Percentiles rank a stretch among this genome's conserved stretches.
phyloP scores from a whole-genome alignment of 306 rosid genomes.

The Cicer arietinum region DNA sequence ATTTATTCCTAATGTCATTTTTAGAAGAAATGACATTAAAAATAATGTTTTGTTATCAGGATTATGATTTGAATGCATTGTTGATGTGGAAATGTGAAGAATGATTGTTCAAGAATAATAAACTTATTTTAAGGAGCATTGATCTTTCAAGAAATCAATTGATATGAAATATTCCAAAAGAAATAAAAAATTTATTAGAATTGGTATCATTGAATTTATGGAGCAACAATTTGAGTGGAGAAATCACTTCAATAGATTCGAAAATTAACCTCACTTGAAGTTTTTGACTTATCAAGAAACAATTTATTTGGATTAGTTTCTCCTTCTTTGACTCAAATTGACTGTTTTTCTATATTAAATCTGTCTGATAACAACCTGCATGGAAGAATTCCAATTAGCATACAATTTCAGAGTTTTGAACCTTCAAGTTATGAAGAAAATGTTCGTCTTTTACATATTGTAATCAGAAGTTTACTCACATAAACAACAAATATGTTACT shows the following conservation, averaged over 20 bases:
- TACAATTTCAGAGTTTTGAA: background rate
- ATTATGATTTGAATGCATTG: background rate
- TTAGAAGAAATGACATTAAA: too few relatives aligned
- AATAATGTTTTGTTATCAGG: too few relatives aligned
- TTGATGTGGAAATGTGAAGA: constrained; percentile 31
- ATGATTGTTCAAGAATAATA: background rate
- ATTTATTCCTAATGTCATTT: too few relatives aligned
- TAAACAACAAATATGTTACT: too few relatives aligned
- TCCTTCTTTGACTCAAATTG: constrained; percentile 3
- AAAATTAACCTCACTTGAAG: constrained; percentile 8
- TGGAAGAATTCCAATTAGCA: constrained; percentile 21
- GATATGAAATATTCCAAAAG: background rate
- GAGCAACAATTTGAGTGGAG: constrained; percentile 5
- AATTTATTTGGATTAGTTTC: constrained; percentile 9
- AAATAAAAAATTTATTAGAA: background rate
- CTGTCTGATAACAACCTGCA: background rate
- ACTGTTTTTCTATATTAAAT: background rate
- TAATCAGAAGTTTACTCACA: background rate
- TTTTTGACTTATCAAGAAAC: constrained; percentile 33
- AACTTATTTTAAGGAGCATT: constrained; percentile 3
- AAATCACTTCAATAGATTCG: constrained; percentile 20
- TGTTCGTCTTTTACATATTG: background rate
- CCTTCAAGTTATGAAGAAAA: constrained; percentile 16
- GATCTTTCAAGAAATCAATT: constrained; percentile 35
- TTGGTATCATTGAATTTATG: constrained; percentile 29